Evolutionary conservation across 805 yeast genomes (phyloP), one percentile per base, ranked within the genome.

Genomic region (Alloascoidea africana): DNA sequence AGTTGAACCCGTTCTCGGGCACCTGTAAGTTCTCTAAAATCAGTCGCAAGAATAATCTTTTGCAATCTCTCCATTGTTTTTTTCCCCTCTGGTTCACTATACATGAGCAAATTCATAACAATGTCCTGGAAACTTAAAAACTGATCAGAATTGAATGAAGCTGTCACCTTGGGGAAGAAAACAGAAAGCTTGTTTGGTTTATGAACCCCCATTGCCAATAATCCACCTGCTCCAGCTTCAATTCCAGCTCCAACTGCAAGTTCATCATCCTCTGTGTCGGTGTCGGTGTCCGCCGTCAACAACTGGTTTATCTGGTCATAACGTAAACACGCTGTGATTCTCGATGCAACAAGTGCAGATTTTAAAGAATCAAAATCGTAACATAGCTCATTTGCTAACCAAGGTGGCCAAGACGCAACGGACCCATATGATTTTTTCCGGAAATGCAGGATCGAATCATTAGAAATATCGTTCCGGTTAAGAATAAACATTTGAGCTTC

Each of bases 341-440:
- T 68, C 19, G 77, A 70, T 17, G 85, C 65, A 30, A 87, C 58
- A 36, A 75, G 62, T 39, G 68, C 66, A 8, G 66, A 62, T 6
- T 58, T 49, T 41, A 73, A 55, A 2, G 65, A 48, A 0, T 66
- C 62, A 14, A 70, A 62, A 37, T 75, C 74, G 43, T 72, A 68
- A 43, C 82, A 73, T 16, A 76, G 61, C 48, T 84, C 94, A 36
- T 72, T 52, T 1, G 87, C 85, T 23, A 86, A 54, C 85, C 94
- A 87, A 0, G 95, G 93, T 2, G 96, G 96, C 96, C 96, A 87
- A 14, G 60, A 59, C 3, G 56, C 40, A 4, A 43, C 54, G 2
- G 81, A 68, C 1, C 94, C 91, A 55, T 84, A 86, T 2, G 69
- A 59, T 8, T 57, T 55, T 8, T 59, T 55, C 33, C 69, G 66